A percentile compares a stretch with the other conserved stretches of the same genome.
Evolutionary conservation across 257 asterid genomes (phyloP).

Genomic region (Galeopsis tetrahit): DNA sequence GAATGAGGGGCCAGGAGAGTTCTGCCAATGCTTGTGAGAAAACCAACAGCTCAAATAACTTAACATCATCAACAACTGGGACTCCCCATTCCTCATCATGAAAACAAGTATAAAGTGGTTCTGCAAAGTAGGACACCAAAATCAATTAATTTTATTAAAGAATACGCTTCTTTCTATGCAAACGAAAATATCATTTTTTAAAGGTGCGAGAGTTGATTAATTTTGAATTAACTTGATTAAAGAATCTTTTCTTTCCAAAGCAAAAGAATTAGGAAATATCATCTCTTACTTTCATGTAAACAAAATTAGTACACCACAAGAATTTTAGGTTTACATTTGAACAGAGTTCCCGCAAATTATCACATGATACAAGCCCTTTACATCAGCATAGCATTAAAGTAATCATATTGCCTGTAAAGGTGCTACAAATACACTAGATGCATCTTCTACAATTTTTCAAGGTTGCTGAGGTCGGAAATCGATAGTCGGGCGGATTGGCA

Average conservation of each 20-base stretch:
- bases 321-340: slow-evolving; percentile 1
- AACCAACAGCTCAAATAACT: slow-evolving; percentile 80
- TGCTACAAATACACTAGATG: neutral
- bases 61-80: slow-evolving; percentile 68
- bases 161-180: neutral
- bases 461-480: too few species aligned
- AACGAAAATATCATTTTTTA: too few species aligned
- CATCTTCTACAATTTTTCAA: too few species aligned
- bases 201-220: too few species aligned
- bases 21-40: slow-evolving; percentile 83
- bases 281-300: neutral
- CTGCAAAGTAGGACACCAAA: slow-evolving; percentile 42
- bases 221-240: too few species aligned
- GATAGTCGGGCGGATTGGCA: too few species aligned
- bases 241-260: neutral
- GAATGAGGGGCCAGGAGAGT: slow-evolving; percentile 74
- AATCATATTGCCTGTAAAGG: neutral
- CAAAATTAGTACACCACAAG: slow-evolving; percentile 11
- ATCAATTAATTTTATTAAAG: neutral
- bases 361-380: neutral
- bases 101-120: slow-evolving; percentile 60
- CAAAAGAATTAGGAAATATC: neutral
- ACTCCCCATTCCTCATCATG: slow-evolving; percentile 96
- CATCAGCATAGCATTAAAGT: neutral
- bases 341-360: neutral